Base-by-base conservation (phyloP, 345 rosid species). In the Dipteronia sinensis region DNA sequence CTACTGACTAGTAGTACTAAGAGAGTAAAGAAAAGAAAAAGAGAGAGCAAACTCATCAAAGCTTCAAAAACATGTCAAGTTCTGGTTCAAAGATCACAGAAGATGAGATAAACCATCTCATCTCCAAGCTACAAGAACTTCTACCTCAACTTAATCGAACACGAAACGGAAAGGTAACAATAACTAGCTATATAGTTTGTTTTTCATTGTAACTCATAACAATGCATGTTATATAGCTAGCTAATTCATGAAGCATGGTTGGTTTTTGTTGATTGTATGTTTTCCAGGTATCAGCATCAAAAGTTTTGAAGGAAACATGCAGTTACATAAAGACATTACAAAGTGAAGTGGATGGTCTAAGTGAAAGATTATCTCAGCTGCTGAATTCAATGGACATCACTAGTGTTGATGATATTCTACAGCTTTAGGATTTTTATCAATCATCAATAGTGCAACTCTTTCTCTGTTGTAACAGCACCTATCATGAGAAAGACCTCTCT, bases 271-370 rank as follows among this genome's bases (percentile, higher is more conserved):
- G n/a, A n/a, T 29, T 34, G 0, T 34, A 4, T 34, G 0, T 34
- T 34, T 34, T 34, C 1, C 42, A 89, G 90, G 88, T 68, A 25
- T 77, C 89, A 56, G 83, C 86, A 78, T 79, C 89, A 44, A 77
- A 67, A 58, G 70, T 87, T 40, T 59, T 89, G 76, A 73, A 87
- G 72, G 93, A 89, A 78, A 77, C 89, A 67, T 87, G 90, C 78
- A 82, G 66, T 67, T 86, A 86, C 81, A 87, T 91, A 69, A 85
- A 81, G 80, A 87, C 76, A 61, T 80, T 91, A 72, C 84, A 85
- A 13, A 81, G 76, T 67, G 92, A 91, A 81, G 87, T 83, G 46
- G 86, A 87, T 81, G 89, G 82, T 25, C 84, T 91, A 31, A 89
- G 95, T 75, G 90, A 80, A 79, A 83, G 84, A 81, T 76, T 91